Evolutionary conservation across 2,329 filamentous ascomycete species (phyloP).

Genomic region (Xylaria sp.): DNA sequence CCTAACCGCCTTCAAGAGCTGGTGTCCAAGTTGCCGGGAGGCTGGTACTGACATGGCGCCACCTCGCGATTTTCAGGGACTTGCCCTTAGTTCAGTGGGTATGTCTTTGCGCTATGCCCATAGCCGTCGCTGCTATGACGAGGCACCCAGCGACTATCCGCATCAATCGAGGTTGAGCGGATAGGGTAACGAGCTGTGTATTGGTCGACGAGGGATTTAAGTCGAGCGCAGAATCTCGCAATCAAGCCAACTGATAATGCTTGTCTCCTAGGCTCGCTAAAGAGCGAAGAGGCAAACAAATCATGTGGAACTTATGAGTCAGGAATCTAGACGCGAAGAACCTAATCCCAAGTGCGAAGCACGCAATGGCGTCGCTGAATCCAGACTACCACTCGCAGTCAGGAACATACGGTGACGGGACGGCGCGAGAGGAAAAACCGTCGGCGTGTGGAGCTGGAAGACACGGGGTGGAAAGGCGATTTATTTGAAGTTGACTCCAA

Average conservation of each 20-base stretch:
- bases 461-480: neutral
- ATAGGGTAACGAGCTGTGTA: constrained; percentile 1
- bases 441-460: neutral
- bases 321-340: neutral
- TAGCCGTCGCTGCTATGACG: constrained; percentile 12
- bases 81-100: constrained; percentile 2
- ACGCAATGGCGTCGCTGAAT: neutral
- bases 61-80: neutral
- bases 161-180: neutral
- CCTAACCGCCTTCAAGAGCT: constrained; percentile 20
- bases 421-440: too few relatives aligned
- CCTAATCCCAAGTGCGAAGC: neutral
- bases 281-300: neutral
- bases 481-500: neutral
- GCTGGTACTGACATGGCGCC: constrained; percentile 24
- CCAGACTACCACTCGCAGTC: too few relatives aligned
- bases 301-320: neutral
- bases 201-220: neutral
- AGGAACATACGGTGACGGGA: too few relatives aligned
- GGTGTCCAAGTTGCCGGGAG: constrained; percentile 16
- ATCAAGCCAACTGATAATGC: neutral
- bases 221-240: neutral
- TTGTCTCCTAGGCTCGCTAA: neutral
- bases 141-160: neutral
- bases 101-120: constrained; percentile 8